phyloP scores from a whole-genome alignment of 345 rosid species.

The Excoecaria cochinchinensis region DNA sequence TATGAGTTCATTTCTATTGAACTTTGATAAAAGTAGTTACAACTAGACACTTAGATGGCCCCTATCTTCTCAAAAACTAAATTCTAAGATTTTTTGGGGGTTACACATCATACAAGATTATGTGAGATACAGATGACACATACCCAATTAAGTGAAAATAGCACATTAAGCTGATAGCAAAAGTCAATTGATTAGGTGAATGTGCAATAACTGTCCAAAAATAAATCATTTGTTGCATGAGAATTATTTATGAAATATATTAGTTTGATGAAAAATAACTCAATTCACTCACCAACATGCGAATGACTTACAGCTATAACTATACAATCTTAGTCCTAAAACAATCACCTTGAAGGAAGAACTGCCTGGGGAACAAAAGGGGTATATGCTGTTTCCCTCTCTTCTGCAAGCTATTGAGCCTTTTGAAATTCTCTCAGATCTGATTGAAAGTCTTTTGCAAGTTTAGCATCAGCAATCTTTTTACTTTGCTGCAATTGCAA shows the following conservation, averaged over 20 bases:
- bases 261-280: background rate
- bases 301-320: background rate
- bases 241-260: background rate
- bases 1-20: background rate
- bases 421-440: no score
- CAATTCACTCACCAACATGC: background rate
- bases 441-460: slow-evolving; percentile 97
- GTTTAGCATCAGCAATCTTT: slow-evolving; percentile 93
- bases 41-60: background rate
- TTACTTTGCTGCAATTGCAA: slow-evolving; percentile 63
- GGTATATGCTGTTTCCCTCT: slow-evolving; percentile 87
- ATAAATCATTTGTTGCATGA: background rate
- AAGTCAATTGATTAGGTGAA: background rate
- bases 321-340: background rate
- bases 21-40: background rate
- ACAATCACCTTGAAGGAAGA: slow-evolving; percentile 67
- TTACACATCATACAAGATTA: background rate
- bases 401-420: no score
- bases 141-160: background rate
- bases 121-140: background rate
- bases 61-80: background rate
- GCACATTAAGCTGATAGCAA: background rate
- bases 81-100: background rate
- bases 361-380: slow-evolving; percentile 67
- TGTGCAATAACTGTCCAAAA: background rate